These are phyloP conservation scores for Trichoderma simmonsii DNA, from an alignment of 2,329 filamentous ascomycete genomes.

Conservation along the genomic window DNA sequence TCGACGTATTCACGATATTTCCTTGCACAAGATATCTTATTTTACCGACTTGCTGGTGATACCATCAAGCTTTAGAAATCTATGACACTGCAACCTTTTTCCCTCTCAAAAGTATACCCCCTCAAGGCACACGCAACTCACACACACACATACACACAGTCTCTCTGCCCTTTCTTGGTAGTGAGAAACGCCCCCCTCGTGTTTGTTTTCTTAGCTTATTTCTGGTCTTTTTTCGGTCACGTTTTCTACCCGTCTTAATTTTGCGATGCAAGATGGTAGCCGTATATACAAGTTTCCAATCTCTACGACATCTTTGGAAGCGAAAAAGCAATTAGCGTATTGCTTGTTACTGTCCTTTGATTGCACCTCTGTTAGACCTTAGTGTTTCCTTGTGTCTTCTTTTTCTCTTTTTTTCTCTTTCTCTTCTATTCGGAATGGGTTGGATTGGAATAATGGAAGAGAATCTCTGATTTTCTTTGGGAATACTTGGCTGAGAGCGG, in stretches of 20 bases:
- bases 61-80: not conserved
- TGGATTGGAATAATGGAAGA: not conserved
- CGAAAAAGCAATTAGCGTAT: not conserved
- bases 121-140: not conserved
- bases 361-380: not conserved
- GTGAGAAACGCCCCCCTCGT: not conserved
- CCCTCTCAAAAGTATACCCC: constrained; percentile 9
- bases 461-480: not conserved
- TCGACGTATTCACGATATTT: constrained; percentile 21
- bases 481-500: not conserved
- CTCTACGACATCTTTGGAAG: not conserved
- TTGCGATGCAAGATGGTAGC: not conserved
- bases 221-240: not conserved
- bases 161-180: not conserved
- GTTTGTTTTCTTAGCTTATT: not conserved
- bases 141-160: not conserved
- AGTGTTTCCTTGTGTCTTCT: not conserved
- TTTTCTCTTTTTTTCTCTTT: not conserved
- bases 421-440: not conserved
- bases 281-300: not conserved
- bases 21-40: constrained; percentile 2
- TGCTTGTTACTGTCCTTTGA: not conserved
- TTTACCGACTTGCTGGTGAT: not conserved
- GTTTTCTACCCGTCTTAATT: not conserved
- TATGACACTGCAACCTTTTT: constrained; percentile 1